phyloP scores from a whole-genome alignment of 257 asterid genomes.

The Fraxinus americana region DNA sequence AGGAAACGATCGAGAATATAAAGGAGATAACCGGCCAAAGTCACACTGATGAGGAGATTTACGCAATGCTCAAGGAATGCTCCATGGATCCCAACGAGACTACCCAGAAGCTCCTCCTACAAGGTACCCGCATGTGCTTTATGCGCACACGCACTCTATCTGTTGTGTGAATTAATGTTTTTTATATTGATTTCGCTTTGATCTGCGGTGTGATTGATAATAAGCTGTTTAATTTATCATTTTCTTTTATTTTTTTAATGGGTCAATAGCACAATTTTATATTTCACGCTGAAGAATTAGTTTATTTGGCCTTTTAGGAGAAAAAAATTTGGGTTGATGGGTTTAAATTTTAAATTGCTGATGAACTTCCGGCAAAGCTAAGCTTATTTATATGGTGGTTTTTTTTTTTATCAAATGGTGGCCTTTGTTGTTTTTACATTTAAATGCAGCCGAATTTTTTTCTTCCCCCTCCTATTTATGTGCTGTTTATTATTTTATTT shows the following conservation, averaged over 20 bases:
- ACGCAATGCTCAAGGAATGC: slow-evolving; percentile 88
- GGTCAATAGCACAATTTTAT: not conserved
- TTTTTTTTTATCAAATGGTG: not conserved
- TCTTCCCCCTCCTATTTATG: not conserved
- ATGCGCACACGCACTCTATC: not conserved
- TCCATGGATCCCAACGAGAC: slow-evolving; percentile 98
- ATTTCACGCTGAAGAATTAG: slow-evolving; percentile 10
- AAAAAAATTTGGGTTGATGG: slow-evolving; percentile 11
- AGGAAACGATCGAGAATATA: slow-evolving; percentile 77
- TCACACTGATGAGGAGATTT: slow-evolving; percentile 91
- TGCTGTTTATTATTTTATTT: not conserved
- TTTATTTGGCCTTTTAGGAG: slow-evolving; percentile 8
- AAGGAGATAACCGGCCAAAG: slow-evolving; percentile 84
- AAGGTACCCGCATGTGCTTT: slow-evolving; percentile 48
- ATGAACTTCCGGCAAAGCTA: not conserved
- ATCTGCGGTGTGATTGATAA: slow-evolving; percentile 28
- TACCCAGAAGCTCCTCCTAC: slow-evolving; percentile 82
- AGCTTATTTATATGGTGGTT: not conserved
- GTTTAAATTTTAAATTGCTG: slow-evolving; percentile 2
- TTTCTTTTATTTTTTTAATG: not conserved
- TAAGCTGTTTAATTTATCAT: not conserved
- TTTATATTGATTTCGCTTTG: slow-evolving; percentile 44
- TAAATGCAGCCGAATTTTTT: slow-evolving; percentile 1
- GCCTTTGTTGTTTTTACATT: slow-evolving; percentile 5
- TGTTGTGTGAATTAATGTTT: not conserved